Percentiles rank a stretch among this genome's conserved stretches.
phyloP scores from a whole-genome alignment of 1,139 yeast genomes.

The Pichia sp. region DNA sequence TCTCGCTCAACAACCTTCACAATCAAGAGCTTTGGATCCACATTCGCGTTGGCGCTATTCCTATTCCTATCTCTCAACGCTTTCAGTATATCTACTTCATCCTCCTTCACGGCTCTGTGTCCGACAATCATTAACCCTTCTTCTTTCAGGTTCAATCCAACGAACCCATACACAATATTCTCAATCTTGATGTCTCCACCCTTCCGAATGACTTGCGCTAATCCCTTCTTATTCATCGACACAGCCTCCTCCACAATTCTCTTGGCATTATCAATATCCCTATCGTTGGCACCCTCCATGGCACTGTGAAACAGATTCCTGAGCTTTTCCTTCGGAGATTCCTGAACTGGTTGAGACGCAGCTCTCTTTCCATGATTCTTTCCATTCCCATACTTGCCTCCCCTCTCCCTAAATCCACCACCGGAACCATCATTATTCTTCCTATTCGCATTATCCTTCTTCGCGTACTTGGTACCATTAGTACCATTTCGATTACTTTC shows the following conservation, averaged over 20 bases:
- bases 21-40: conserved; percentile 26
- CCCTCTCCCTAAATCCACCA: background rate
- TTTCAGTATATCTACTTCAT: too few species aligned
- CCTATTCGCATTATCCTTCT: too few species aligned
- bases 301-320: too few species aligned
- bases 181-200: conserved; percentile 12
- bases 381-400: background rate
- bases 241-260: conserved; percentile 15
- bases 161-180: conserved; percentile 12
- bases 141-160: conserved; percentile 16
- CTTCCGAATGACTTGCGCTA: conserved; percentile 15
- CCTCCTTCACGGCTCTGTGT: conserved; percentile 8
- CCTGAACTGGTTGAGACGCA: too few species aligned
- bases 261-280: conserved; percentile 21
- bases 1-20: conserved; percentile 31
- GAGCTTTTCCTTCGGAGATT: too few species aligned
- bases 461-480: too few species aligned
- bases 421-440: background rate
- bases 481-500: background rate
- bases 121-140: conserved; percentile 20
- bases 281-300: conserved; percentile 22
- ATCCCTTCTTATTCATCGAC: conserved; percentile 14
- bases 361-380: background rate
- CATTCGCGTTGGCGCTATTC: too few species aligned
- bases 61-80: too few species aligned